Percentiles rank a stretch among this genome's conserved stretches.
phyloP scores from a whole-genome alignment of 805 yeast genomes.

The Candida railenensis region DNA sequence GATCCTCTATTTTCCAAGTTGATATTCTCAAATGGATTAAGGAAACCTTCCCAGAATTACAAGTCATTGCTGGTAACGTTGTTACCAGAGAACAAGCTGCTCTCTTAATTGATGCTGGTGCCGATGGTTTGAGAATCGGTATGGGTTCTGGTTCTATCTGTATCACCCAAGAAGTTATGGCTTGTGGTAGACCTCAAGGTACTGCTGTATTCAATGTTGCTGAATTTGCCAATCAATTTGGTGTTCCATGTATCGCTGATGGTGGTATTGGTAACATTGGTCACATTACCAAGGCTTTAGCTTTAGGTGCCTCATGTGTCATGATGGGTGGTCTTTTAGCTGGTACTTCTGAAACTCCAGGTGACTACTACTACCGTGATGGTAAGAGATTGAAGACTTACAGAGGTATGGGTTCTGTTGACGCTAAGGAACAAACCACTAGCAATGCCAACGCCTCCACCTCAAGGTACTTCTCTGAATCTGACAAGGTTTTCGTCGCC shows the following conservation, averaged over 20 bases:
- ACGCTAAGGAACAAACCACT: slow-evolving; percentile 94
- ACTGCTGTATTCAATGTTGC: slow-evolving; percentile 95
- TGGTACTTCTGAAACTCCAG: slow-evolving; percentile 98
- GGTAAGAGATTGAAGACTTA: slow-evolving; percentile 96
- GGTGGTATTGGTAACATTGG: slow-evolving; percentile 99
- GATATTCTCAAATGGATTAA: slow-evolving; percentile 93
- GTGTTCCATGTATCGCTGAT: slow-evolving; percentile 98
- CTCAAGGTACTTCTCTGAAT: slow-evolving; percentile 95
- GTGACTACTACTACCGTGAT: slow-evolving; percentile 95
- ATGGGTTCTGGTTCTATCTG: slow-evolving; percentile 99
- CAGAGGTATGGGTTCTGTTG: slow-evolving; percentile 99
- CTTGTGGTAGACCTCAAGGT: slow-evolving; percentile 99
- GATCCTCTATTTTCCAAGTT: slow-evolving; percentile 93
- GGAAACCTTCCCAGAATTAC: slow-evolving; percentile 69
- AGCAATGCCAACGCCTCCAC: slow-evolving; percentile 94
- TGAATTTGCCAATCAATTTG: slow-evolving; percentile 91
- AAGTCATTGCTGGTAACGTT: slow-evolving; percentile 97
- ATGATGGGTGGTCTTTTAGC: slow-evolving; percentile 99
- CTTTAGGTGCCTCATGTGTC: slow-evolving; percentile 94
- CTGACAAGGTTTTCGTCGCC: slow-evolving; percentile 93
- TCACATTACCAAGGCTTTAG: slow-evolving; percentile 94
- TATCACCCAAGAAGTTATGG: slow-evolving; percentile 99
- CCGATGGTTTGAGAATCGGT: slow-evolving; percentile 97
- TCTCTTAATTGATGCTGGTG: slow-evolving; percentile 88
- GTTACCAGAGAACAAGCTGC: slow-evolving; percentile 99